Evolutionary conservation across 164 flowering plant genomes (phyloP).

Genomic region (Euptelea pleiosperma): DNA sequence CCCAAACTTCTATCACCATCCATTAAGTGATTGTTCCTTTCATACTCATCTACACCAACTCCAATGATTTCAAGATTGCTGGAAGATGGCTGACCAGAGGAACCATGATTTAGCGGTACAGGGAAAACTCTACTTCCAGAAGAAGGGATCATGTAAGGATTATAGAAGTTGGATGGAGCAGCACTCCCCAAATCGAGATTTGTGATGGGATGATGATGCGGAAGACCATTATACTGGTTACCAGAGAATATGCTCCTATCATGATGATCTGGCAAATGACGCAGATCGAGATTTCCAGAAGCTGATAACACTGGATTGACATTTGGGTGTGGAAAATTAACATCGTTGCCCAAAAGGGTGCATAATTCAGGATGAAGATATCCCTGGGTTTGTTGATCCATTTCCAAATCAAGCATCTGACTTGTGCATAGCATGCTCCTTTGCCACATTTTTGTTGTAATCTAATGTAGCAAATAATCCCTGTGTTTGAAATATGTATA

Average conservation of each 20-base stretch:
- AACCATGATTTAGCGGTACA: constrained; percentile 36
- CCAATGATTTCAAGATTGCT: constrained; percentile 41
- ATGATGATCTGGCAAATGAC: constrained; percentile 42
- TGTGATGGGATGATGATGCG: constrained; percentile 39
- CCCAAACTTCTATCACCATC: constrained; percentile 49
- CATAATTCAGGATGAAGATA: constrained; percentile 49
- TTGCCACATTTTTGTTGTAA: constrained; percentile 44
- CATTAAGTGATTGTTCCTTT: constrained; percentile 38
- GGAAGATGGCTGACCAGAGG: constrained; percentile 47
- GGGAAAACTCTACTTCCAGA: constrained; percentile 35
- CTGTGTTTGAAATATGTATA: constrained; percentile 5
- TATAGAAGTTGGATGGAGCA: constrained; percentile 35
- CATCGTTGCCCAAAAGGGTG: constrained; percentile 31
- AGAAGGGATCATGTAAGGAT: constrained; percentile 45
- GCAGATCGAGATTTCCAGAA: constrained; percentile 42
- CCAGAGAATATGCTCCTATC: constrained; percentile 46
- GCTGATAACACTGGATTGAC: constrained; percentile 35
- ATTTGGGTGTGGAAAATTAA: constrained; percentile 43
- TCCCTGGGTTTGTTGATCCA: constrained; percentile 43
- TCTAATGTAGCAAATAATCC: not conserved
- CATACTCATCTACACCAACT: constrained; percentile 43
- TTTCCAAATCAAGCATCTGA: constrained; percentile 49
- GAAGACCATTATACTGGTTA: constrained; percentile 44
- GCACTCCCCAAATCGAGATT: constrained; percentile 37
- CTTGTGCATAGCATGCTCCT: constrained; percentile 44